Conservation (phyloP, 257 asterid species). For the Echium plantagineum region DNA sequence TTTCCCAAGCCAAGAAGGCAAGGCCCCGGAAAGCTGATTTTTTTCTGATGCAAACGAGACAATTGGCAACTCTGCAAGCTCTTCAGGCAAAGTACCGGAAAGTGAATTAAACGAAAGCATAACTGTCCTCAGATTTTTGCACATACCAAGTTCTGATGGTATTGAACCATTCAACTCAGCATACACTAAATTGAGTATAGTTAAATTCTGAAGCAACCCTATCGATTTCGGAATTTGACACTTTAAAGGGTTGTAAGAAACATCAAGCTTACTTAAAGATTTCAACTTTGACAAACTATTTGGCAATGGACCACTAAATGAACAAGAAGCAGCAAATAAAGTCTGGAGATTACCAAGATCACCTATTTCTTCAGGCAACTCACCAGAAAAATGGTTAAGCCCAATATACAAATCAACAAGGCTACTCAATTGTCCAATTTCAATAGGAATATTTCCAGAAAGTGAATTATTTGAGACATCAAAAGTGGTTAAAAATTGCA, state of each 20-base stretch:
- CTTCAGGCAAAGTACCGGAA: slow-evolving; percentile 52
- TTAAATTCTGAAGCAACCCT: slow-evolving; percentile 51
- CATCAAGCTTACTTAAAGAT: slow-evolving; percentile 51
- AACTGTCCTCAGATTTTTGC: slow-evolving; percentile 34
- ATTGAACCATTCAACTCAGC: slow-evolving; percentile 55
- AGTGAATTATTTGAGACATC: slow-evolving; percentile 78
- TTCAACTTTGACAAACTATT: slow-evolving; percentile 39
- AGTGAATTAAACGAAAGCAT: slow-evolving; percentile 74
- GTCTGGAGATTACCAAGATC: slow-evolving; percentile 28
- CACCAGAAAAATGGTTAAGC: slow-evolving; percentile 52
- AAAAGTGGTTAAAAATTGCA: slow-evolving; percentile 33
- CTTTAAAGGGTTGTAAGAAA: slow-evolving; percentile 64
- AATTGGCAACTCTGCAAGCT: slow-evolving; percentile 38
- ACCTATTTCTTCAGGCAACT: slow-evolving; percentile 57
- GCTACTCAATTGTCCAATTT: slow-evolving; percentile 36
- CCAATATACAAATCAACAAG: slow-evolving; percentile 56
- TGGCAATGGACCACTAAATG: slow-evolving; percentile 64
- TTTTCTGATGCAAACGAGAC: slow-evolving; percentile 50
- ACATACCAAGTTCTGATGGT: slow-evolving; percentile 63
- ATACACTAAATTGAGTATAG: slow-evolving; percentile 38
- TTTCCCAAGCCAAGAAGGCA: slow-evolving; percentile 72
- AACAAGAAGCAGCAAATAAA: slow-evolving; percentile 45
- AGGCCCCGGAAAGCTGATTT: slow-evolving; percentile 67
- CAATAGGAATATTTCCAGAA: slow-evolving; percentile 52
- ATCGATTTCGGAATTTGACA: slow-evolving; percentile 47